Conservation (phyloP, 805 yeast genomes). For the Metschnikowia kunwiensis region DNA sequence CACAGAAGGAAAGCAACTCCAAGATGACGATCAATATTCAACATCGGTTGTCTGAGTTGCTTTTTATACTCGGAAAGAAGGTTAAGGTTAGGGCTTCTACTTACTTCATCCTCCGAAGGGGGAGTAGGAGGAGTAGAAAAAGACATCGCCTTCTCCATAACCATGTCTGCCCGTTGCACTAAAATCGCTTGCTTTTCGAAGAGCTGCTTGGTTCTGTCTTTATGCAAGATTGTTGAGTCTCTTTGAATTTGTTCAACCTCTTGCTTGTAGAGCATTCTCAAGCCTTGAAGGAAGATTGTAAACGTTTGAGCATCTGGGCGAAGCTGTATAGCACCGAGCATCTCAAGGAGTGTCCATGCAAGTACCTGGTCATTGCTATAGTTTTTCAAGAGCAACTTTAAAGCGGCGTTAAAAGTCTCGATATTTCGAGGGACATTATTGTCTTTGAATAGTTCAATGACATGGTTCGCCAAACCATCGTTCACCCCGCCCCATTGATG, state of each 20-base stretch:
- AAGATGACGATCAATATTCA: constrained; percentile 34
- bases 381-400: constrained; percentile 35
- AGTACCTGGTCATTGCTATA: constrained; percentile 28
- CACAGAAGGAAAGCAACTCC: constrained; percentile 30
- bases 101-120: constrained; percentile 28
- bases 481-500: constrained; percentile 33
- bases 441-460: constrained; percentile 23
- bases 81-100: constrained; percentile 20
- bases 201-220: constrained; percentile 23
- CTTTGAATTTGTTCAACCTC: constrained; percentile 17
- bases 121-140: constrained; percentile 36
- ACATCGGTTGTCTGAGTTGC: constrained; percentile 8
- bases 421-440: constrained; percentile 14
- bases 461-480: constrained; percentile 19
- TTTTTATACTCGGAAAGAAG: constrained; percentile 17
- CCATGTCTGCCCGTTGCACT: constrained; percentile 25
- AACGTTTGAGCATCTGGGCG: constrained; percentile 36
- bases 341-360: constrained; percentile 40
- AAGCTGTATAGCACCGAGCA: constrained; percentile 19
- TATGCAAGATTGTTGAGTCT: constrained; percentile 15
- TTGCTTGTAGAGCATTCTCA: constrained; percentile 20
- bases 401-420: constrained; percentile 37
- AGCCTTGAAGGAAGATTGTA: constrained; percentile 38
- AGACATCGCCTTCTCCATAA: constrained; percentile 25
- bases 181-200: constrained; percentile 29